Conservation (phyloP, 345 rosid species). For the Brassica juncea region DNA sequence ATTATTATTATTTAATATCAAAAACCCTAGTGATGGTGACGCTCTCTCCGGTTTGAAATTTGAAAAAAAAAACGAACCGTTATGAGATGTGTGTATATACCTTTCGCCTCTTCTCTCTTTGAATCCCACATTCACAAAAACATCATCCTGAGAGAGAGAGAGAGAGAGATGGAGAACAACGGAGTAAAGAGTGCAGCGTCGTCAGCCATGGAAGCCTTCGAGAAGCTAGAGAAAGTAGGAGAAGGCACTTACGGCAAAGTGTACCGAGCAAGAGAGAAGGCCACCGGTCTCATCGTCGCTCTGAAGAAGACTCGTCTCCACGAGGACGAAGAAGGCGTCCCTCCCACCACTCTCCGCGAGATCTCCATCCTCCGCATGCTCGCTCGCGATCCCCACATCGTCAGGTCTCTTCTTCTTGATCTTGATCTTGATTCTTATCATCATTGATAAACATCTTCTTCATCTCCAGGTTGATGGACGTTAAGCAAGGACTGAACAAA, state of each 20-base stretch:
- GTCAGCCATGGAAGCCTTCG: conserved; percentile 88
- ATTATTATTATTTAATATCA: too few relatives aligned
- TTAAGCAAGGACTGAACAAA: conserved; percentile 88
- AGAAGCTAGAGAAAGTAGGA: conserved; percentile 97
- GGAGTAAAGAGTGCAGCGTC: conserved; percentile 31
- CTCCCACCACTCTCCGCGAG: conserved; percentile 98
- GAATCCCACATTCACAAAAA: too few relatives aligned
- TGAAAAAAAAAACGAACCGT: too few relatives aligned
- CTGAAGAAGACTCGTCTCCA: conserved; percentile 98
- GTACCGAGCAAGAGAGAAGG: conserved; percentile 90
- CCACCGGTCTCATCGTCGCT: conserved; percentile 88
- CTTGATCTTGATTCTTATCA: not conserved
- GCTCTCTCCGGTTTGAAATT: too few relatives aligned
- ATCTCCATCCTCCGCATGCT: conserved; percentile 98
- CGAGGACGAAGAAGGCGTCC: conserved; percentile 98
- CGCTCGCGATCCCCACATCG: conserved; percentile 91
- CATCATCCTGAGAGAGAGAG: not conserved
- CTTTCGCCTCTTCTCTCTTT: too few relatives aligned
- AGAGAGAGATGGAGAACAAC: not conserved
- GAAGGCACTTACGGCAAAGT: conserved; percentile 98
- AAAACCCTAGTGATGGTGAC: too few relatives aligned
- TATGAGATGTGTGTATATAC: too few relatives aligned
- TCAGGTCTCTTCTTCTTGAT: conserved; percentile 46
- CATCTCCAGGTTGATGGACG: conserved; percentile 68
- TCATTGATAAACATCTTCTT: not conserved